Percentiles rank a stretch among this genome's conserved stretches.
Evolutionary conservation across 305 asterid genomes (phyloP).

Genomic region (Fraxinus paxiana): DNA sequence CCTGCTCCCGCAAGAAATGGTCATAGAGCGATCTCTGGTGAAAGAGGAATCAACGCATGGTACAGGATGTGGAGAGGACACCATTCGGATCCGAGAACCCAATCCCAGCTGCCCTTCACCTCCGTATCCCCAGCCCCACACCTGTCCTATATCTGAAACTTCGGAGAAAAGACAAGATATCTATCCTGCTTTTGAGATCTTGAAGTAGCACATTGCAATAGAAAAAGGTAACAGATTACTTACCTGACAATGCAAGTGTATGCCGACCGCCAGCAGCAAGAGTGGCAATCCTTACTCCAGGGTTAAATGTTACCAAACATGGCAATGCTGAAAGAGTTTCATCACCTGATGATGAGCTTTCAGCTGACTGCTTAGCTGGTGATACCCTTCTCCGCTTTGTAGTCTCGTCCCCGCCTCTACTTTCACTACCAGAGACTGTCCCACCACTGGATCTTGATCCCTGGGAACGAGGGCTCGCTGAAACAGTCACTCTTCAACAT

Average conservation of each 20-base stretch:
- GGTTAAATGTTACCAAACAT: constrained; percentile 71
- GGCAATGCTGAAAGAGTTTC: constrained; percentile 83
- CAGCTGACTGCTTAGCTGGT: constrained; percentile 65
- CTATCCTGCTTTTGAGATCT: constrained; percentile 22
- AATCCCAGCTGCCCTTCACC: constrained; percentile 97
- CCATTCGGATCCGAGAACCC: constrained; percentile 91
- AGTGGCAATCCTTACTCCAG: constrained; percentile 66
- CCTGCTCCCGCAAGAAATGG: constrained; percentile 54
- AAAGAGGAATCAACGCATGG: constrained; percentile 72
- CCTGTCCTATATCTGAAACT: constrained; percentile 89
- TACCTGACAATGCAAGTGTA: constrained; percentile 89
- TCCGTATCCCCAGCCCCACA: constrained; percentile 99
- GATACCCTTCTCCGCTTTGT: constrained; percentile 77
- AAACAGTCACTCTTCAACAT: constrained; percentile 40
- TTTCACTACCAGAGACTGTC: constrained; percentile 37
- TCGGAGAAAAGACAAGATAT: constrained; percentile 27
- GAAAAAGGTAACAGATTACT: constrained; percentile 17
- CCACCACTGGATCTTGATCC: constrained; percentile 63
- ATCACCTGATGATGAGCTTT: constrained; percentile 67
- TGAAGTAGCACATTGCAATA: constrained; percentile 12
- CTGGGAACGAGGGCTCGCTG: constrained; percentile 80
- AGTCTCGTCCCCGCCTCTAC: constrained; percentile 69
- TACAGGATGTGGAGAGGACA: constrained; percentile 90
- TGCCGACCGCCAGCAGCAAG: constrained; percentile 99
- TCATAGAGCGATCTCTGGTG: constrained; percentile 49